Base-by-base conservation (phyloP, 768 basidiomycete species). In the Rhodotorula toruloides region DNA sequence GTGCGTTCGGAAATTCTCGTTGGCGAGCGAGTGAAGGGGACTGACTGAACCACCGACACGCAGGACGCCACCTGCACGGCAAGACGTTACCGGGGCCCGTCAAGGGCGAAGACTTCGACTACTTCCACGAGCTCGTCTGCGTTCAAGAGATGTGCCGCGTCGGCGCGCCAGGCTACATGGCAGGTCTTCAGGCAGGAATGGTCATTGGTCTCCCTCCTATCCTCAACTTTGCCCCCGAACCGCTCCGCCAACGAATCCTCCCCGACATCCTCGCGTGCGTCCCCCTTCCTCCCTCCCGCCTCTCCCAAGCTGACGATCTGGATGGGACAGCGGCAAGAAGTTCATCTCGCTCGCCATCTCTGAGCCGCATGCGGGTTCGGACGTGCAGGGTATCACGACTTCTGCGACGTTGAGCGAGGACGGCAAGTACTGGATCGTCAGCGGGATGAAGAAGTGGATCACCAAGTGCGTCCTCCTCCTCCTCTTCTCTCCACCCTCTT, bases 291-390 rank as follows among this genome's bases (percentile, higher is more conserved):
- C 43, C 8, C 61, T 25, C 52, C 22, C 27, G 31, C 42, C 17
- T 39, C 27, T 0, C 31, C 22, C 42, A 29, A 10, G 57, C 34
- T 48, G 36, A 87, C n/a, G 7, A 19, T 11, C 47, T 88, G 74
- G 19, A 80, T 89, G 49, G 16, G 25, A 37, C 50, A 53, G 72
- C 13, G 67, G 68, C 58, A 75, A 43, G 70, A 78, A 91, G 79
- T 87, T 87, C 76, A 90, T 96, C 66, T 87, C 84, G 63, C 78
- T 94, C 39, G 91, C 91, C 48, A 89, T 94, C 69, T 87, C 87
- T 17, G 91, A 94, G 78, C 90, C 91, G 5, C 88, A 88, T 62
- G 90, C 90, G 16, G 71, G 79, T 6, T 76, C 74, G 6, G 91
- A 93, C 76, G 90, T 96, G 14, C 72, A 76, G 55, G 88, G 90